Evolutionary conservation across 2,329 filamentous ascomycete genomes (phyloP).

Genomic region (Colletotrichum sp.): DNA sequence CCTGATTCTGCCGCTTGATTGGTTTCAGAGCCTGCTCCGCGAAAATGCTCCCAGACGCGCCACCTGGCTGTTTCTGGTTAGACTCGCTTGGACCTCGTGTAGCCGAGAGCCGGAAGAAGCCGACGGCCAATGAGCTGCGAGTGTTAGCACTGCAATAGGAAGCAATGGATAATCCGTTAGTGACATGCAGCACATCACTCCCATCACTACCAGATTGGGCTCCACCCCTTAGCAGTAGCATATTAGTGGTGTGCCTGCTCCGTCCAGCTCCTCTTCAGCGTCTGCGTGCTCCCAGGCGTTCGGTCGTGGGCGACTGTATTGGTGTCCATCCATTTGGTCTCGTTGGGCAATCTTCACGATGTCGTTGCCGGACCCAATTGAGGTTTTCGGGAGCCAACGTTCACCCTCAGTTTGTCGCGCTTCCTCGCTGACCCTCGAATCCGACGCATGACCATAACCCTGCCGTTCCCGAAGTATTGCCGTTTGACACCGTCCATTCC

Average conservation of each 20-base stretch:
- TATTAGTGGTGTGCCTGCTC: background rate
- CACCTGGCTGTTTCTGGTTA: background rate
- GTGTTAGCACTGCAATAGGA: background rate
- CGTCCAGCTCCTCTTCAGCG: background rate
- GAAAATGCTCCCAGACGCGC: background rate
- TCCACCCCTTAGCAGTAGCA: background rate
- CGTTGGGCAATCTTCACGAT: background rate
- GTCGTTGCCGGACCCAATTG: background rate
- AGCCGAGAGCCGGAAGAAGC: background rate
- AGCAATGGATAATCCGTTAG: background rate
- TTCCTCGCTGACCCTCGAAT: background rate
- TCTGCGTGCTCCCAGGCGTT: background rate
- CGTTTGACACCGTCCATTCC: background rate
- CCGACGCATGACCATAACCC: background rate
- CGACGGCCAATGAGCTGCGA: background rate
- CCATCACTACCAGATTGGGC: background rate
- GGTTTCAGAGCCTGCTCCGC: conserved; percentile 10
- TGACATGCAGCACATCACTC: background rate
- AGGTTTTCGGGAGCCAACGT: background rate
- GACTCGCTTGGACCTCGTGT: background rate
- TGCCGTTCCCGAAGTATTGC: background rate
- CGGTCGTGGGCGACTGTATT: background rate
- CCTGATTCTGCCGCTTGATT: background rate
- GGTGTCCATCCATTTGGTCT: background rate
- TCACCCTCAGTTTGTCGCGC: background rate